Conservation (phyloP, 345 rosid genomes). For the Kernera saxatilis region DNA sequence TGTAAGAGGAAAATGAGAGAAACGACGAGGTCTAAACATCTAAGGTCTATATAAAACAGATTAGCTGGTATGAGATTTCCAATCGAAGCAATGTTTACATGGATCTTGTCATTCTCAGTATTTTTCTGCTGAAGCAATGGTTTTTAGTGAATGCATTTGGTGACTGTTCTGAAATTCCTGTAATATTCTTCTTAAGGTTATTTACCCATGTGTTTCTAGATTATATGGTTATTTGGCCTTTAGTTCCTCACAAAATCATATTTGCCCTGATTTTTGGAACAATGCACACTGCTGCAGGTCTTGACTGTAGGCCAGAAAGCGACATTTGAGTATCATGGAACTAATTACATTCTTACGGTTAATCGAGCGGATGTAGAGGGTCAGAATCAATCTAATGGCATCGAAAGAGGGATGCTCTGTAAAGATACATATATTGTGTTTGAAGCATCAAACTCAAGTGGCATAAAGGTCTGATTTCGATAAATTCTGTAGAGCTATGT, state of each 20-base stretch:
- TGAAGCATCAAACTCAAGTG: conserved; percentile 81
- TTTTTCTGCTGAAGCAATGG: neutral
- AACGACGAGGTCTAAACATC: neutral
- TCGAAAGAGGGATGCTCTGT: conserved; percentile 84
- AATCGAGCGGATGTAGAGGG: conserved; percentile 76
- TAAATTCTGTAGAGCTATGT: neutral
- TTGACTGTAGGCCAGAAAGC: conserved; percentile 88
- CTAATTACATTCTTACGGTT: conserved; percentile 77
- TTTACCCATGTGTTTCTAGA: neutral
- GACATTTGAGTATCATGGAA: conserved; percentile 87
- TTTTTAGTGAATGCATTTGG: neutral
- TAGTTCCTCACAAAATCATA: neutral
- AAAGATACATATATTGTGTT: conserved; percentile 74
- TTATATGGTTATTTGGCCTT: conserved; percentile 1
- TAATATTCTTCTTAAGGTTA: neutral
- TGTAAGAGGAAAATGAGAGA: neutral
- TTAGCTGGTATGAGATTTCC: conserved; percentile 11
- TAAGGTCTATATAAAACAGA: neutral
- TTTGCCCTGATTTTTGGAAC: neutral
- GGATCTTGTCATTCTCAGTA: neutral
- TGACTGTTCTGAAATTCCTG: neutral
- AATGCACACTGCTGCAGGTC: conserved; percentile 48
- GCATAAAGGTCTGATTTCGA: conserved; percentile 69
- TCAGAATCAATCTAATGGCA: conserved; percentile 45
- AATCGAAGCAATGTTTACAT: neutral